phyloP scores from a whole-genome alignment of 257 asterid genomes.

The Nicotiana attenuata region DNA sequence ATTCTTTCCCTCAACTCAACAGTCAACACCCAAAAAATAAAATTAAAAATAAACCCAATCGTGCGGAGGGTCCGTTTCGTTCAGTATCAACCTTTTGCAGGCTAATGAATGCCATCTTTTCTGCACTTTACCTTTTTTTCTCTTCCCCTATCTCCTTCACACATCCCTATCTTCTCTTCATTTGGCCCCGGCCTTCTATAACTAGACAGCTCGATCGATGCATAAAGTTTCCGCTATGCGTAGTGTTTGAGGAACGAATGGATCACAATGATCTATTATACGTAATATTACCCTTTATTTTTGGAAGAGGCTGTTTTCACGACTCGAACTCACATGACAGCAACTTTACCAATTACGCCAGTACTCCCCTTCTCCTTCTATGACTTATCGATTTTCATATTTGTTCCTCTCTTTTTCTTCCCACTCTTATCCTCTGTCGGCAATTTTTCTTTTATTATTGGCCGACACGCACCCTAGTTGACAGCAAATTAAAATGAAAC shows the following conservation, averaged over 20 bases:
- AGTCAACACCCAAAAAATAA: background rate
- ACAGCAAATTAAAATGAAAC: background rate
- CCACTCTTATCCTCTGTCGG: constrained; percentile 6
- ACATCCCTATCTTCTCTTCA: constrained; percentile 5
- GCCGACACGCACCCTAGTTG: constrained; percentile 11
- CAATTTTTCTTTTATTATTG: constrained; percentile 1
- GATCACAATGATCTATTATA: fast-evolving
- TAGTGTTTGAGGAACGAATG: fast-evolving
- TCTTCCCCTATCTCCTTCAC: background rate
- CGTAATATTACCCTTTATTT: too few species aligned
- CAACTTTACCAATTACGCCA: too few species aligned
- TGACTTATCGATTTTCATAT: background rate
- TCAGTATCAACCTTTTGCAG: background rate
- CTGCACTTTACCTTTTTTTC: background rate
- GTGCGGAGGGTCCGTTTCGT: constrained; percentile 3
- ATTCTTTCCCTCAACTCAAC: background rate
- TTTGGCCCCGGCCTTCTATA: background rate
- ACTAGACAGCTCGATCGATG: fast-evolving
- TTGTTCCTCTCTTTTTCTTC: background rate
- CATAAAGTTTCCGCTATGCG: fast-evolving
- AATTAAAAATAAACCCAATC: background rate
- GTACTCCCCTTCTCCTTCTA: too few species aligned
- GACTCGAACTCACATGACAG: fast-evolving
- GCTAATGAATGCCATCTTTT: background rate
- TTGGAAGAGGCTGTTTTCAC: too few species aligned